These are phyloP conservation scores for Leucocoprinus birnbaumii DNA, from an alignment of 768 basidiomycete genomes.

Conservation along the genomic window DNA sequence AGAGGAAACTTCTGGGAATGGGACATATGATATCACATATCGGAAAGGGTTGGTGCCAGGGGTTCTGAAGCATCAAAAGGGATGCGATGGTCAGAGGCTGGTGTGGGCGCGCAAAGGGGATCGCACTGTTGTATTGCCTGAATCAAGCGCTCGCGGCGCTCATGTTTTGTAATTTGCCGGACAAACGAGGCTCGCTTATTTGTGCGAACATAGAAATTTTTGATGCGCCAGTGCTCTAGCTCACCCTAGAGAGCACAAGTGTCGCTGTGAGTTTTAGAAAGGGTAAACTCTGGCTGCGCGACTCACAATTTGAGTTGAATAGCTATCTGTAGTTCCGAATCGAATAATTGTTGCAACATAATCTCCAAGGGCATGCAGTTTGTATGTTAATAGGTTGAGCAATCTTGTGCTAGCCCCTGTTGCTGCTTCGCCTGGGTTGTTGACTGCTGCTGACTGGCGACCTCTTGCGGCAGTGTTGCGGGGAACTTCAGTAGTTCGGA, in stretches of 20 bases:
- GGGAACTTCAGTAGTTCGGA: constrained; percentile 33
- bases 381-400: constrained; percentile 29
- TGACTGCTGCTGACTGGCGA: constrained; percentile 11
- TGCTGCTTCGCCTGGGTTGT: background rate
- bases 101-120: background rate
- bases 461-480: constrained; percentile 30
- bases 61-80: background rate
- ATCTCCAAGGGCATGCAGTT: constrained; percentile 37
- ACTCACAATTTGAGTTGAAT: constrained; percentile 37
- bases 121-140: background rate
- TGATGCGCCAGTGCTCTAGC: constrained; percentile 35
- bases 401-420: constrained; percentile 13
- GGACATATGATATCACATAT: constrained; percentile 18
- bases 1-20: constrained; percentile 21
- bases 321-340: constrained; percentile 35
- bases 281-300: too few relatives aligned
- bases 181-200: constrained; percentile 28
- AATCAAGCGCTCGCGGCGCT: constrained; percentile 4
- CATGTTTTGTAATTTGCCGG: constrained; percentile 25
- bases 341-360: constrained; percentile 25
- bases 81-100: background rate
- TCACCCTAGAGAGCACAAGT: constrained; percentile 30
- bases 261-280: too few relatives aligned
- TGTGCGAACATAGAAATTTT: constrained; percentile 31
- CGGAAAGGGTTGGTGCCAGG: background rate